Evolutionary conservation across 164 flowering plant species (phyloP), one percentile per base, ranked within the genome.

Genomic region (Paratinospora sagittata): DNA sequence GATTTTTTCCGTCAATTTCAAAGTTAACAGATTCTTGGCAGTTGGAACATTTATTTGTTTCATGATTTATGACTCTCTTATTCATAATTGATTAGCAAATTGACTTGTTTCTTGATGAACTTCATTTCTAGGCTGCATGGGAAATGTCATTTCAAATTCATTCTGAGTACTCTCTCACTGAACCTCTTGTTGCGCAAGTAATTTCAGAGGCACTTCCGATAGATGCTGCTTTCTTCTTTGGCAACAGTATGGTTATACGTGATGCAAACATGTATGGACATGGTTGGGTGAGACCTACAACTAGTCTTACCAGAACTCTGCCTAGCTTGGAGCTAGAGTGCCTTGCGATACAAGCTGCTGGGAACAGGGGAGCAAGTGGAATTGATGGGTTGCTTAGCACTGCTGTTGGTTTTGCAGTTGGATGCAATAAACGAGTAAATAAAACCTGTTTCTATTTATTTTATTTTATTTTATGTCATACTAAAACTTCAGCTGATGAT

Each of bases 341-440:
- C 76, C 81, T 77, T 19, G 73, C 85, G 75, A 82, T 88, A 65
- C 80, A 73, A 49, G 87, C 85, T 21, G 79, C 85, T 63, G 97
- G 85, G 43, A 95, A 95, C 72, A 83, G 99, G 77, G 99, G 99
- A 69, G 97, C 93, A 66, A 91, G 99, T 86, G 99, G 99, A 30
- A 95, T 95, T 81, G 99, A 95, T 83, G 99, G 99, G 74, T 82
- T 95, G 80, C 86, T 95, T 34, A 95, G 99, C 81, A 82, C 99
- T 21, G 91, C 97, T 26, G 71, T 87, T 78, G 99, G 99, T 65
- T 95, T 88, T 82, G 90, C 99, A 55, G 87, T 85, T 57, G 99
- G 97, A 70, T 81, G 91, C 87, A 84, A 88, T 47, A 92, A 85
- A 81, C 76, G 87, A 69, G 97, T 95, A 78, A 80, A 87, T 74